Conservation (phyloP, 805 yeast genomes). For the Nadsonia fulvescens region DNA sequence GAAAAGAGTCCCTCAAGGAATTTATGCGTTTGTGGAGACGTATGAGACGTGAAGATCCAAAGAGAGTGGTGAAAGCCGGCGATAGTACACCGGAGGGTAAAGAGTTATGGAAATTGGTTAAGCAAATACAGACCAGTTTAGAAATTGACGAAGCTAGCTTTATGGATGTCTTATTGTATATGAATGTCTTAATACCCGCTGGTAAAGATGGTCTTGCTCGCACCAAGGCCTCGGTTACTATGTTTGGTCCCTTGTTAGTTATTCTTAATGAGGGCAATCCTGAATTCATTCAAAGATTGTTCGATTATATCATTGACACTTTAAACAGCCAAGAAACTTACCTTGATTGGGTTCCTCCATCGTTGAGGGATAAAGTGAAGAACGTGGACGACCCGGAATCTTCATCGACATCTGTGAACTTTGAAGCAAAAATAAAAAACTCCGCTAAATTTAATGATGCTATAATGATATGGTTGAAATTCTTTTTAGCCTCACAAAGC, state of each 20-base stretch:
- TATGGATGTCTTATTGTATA: conserved; percentile 15
- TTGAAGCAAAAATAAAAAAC: background rate
- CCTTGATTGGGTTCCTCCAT: conserved; percentile 5
- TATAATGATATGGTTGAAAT: conserved; percentile 5
- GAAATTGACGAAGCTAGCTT: conserved; percentile 11
- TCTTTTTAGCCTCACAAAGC: conserved; percentile 2
- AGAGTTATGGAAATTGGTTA: conserved; percentile 26
- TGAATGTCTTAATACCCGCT: conserved; percentile 19
- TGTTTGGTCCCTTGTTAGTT: conserved; percentile 9
- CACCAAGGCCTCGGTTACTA: conserved; percentile 5
- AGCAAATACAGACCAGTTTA: conserved; percentile 10
- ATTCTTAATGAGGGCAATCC: conserved; percentile 5
- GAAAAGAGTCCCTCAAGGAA: conserved; percentile 15
- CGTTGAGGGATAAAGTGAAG: conserved; percentile 1
- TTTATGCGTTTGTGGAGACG: conserved; percentile 31
- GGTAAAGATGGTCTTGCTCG: conserved; percentile 5
- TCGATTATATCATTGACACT: conserved; percentile 2
- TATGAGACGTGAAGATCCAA: conserved; percentile 28
- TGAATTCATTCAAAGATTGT: conserved; percentile 6
- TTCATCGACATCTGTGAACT: conserved; percentile 4
- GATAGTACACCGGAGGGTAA: conserved; percentile 25
- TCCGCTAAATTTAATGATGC: conserved; percentile 1
- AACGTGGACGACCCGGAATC: conserved; percentile 2
- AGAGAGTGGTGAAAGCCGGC: conserved; percentile 23
- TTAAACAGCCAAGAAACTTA: conserved; percentile 3